Conservation (phyloP, 495 filamentous ascomycete species). For the Aspergillus haitiensis region DNA sequence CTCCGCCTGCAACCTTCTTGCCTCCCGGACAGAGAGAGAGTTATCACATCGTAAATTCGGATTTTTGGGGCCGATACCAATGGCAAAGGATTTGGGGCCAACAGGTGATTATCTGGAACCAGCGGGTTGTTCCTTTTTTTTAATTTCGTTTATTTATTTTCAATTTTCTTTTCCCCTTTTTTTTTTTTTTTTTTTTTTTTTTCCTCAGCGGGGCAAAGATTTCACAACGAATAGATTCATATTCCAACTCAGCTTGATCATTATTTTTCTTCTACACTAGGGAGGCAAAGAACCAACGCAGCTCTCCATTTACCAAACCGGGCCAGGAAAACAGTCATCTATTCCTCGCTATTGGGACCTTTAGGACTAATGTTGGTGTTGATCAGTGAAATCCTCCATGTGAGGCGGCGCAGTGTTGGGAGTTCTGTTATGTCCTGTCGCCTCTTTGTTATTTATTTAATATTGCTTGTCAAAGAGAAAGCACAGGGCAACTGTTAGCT, state of each 20-base stretch:
- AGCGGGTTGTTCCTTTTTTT: background rate
- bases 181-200: no score
- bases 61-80: background rate
- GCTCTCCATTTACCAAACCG: background rate
- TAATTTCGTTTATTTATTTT: no score
- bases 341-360: background rate
- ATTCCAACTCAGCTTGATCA: slow-evolving; percentile 8
- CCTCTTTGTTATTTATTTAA: slow-evolving; percentile 13
- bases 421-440: background rate
- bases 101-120: slow-evolving; percentile 16
- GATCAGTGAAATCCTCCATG: slow-evolving; percentile 5
- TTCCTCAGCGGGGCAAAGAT: slow-evolving; percentile 13
- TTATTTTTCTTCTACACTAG: background rate
- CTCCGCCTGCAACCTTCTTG: no score
- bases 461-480: slow-evolving; percentile 10
- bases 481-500: background rate
- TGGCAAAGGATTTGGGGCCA: slow-evolving; percentile 18
- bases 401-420: slow-evolving; percentile 14
- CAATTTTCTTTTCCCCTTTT: no score
- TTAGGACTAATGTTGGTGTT: background rate
- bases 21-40: no score
- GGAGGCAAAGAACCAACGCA: background rate
- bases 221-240: background rate
- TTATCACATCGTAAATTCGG: no score
- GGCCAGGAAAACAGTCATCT: background rate